Base-by-base conservation (phyloP, 2,329 filamentous ascomycete species). In the Septoria linicola region DNA sequence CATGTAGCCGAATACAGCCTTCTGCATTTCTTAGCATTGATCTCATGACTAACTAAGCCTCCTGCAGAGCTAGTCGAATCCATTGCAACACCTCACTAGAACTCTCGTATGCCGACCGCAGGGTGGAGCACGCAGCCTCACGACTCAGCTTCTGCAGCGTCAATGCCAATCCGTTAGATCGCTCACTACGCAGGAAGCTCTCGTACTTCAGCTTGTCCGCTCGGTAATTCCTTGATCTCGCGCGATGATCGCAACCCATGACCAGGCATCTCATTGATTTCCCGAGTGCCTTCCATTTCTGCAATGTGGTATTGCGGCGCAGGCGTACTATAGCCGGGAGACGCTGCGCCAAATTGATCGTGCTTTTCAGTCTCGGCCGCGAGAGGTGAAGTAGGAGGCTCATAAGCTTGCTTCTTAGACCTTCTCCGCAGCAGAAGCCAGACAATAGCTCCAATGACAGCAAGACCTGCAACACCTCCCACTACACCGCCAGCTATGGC, bases 401-500 rank as follows among this genome's bases (percentile, higher is more conserved):
- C 31, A 4, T 44, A 16, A 10, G 23, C 21, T 10, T 36, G 30
- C 39, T 34, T 32, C 7, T 34, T 35, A 11, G 47, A 48, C 20
- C 55, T 39, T 52, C 44, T 49, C 6, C 57, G 42, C 10, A 47
- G 19, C 19, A 59, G 32, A 44, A 57, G 54, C 51, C 51, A 54
- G 2, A 45, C 23, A 4, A 51, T 20, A 1, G 19, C 49, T n/a
- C 20, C 44, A 17, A 59, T 41, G 25, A 55, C 25, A n/a, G 57
- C 51, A 8, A 60, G 27, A 4, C 37, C 57, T 4, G 45, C 67
- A 7, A 69, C 59, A 8, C 64, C 64, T 23, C 68, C 70, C 3
- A 67, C 62, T 3, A 66, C 69, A 32, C 70, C 68, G 8, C 68
- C 71, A n/a, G 64, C 70, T 32, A 66, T 61, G 7, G 66, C 66